Evolutionary conservation across 2,329 filamentous ascomycete species (phyloP).

Genomic region (Fusarium fracticaudum): DNA sequence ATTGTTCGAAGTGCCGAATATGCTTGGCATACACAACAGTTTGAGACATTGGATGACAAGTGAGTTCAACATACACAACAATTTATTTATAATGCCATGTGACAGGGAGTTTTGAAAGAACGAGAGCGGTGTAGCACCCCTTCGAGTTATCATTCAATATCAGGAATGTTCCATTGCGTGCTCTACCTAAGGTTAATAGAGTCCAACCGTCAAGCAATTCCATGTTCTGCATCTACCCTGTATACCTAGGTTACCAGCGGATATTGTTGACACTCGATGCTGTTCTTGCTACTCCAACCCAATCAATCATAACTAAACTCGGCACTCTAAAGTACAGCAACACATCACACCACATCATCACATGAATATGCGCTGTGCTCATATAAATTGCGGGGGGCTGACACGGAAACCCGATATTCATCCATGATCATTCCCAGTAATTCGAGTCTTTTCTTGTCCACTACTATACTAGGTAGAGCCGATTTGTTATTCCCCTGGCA

Average conservation of each 20-base stretch:
- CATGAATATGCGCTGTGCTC: slow-evolving; percentile 7
- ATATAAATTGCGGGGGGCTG: slow-evolving; percentile 8
- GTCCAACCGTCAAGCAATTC: not conserved
- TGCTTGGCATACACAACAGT: not conserved
- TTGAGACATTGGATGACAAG: not conserved
- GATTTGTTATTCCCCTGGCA: slow-evolving; percentile 3
- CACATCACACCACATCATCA: not conserved
- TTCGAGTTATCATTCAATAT: not conserved
- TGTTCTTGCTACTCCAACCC: not conserved
- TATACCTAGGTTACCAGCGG: not conserved
- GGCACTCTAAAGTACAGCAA: not conserved
- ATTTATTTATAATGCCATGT: not conserved
- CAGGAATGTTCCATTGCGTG: not conserved
- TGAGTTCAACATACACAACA: not conserved
- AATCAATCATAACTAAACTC: not conserved
- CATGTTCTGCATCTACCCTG: slow-evolving; percentile 6
- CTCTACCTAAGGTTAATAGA: not conserved
- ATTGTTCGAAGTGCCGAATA: not conserved
- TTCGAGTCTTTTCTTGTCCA: not conserved
- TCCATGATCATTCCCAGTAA: not conserved
- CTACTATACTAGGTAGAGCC: not conserved
- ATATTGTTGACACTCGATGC: not conserved
- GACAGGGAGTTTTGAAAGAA: not conserved
- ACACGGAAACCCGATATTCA: not conserved
- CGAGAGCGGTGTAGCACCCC: no score